Percentiles rank a stretch among this genome's conserved stretches.
These are phyloP conservation scores for Prunus salicina DNA, from an alignment of 306 rosid species.

Conservation along the genomic window DNA sequence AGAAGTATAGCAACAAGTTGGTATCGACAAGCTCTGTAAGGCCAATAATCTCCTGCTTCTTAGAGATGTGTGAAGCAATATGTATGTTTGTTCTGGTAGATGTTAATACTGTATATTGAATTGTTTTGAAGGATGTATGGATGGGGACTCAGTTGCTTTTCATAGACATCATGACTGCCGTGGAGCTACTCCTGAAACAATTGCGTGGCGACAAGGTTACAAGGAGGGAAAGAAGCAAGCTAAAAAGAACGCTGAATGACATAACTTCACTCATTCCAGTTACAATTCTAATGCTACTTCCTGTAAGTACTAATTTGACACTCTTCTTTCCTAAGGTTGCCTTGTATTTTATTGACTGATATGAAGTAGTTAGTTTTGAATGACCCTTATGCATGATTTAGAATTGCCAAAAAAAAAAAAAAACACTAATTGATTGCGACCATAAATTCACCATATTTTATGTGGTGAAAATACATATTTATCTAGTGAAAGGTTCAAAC, in stretches of 20 bases:
- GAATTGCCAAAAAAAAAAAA: neutral
- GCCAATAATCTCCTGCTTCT: slow-evolving; percentile 17
- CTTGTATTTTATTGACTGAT: neutral
- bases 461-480: too few species aligned
- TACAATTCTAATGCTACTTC: slow-evolving; percentile 66
- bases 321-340: slow-evolving; percentile 1
- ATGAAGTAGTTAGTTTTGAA: neutral
- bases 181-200: slow-evolving; percentile 43
- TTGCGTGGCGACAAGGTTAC: slow-evolving; percentile 44
- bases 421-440: too few species aligned
- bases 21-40: slow-evolving; percentile 55
- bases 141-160: slow-evolving; percentile 66
- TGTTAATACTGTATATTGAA: slow-evolving; percentile 27
- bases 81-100: neutral
- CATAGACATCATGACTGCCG: slow-evolving; percentile 46
- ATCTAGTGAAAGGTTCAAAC: too few species aligned
- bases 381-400: neutral
- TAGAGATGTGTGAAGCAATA: neutral
- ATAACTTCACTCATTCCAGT: slow-evolving; percentile 51
- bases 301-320: slow-evolving; percentile 38
- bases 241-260: slow-evolving; percentile 50
- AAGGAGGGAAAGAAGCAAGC: slow-evolving; percentile 45
- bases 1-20: slow-evolving; percentile 49
- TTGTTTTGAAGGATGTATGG: slow-evolving; percentile 48
- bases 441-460: too few species aligned